A percentile compares a stretch with the other conserved stretches of the same genome.
These are phyloP conservation scores for Rhodofomes roseus DNA, from an alignment of 1,284 basidiomycete genomes.

Conservation along the genomic window DNA sequence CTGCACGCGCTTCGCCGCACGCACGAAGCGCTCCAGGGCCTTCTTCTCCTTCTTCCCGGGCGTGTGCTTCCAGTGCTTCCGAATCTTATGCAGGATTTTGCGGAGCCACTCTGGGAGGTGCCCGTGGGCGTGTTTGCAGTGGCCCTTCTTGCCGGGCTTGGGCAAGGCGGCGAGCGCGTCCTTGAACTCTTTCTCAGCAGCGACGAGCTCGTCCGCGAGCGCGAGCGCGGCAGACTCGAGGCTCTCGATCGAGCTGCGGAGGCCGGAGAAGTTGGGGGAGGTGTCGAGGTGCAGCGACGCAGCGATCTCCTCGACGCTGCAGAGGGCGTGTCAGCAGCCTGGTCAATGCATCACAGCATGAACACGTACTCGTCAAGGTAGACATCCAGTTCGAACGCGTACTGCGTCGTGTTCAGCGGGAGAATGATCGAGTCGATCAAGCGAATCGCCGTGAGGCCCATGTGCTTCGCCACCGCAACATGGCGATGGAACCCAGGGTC, in stretches of 20 bases:
- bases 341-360: neutral
- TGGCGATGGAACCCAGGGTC: slow-evolving; percentile 72
- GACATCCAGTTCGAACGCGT: slow-evolving; percentile 45
- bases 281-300: slow-evolving; percentile 10
- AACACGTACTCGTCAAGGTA: slow-evolving; percentile 43
- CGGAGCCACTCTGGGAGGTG: slow-evolving; percentile 19
- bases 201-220: slow-evolving; percentile 51
- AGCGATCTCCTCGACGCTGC: slow-evolving; percentile 30
- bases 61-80: slow-evolving; percentile 12
- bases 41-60: neutral
- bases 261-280: slow-evolving; percentile 22
- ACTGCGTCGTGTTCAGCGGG: slow-evolving; percentile 76
- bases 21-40: slow-evolving; percentile 36
- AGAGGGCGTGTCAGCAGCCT: neutral
- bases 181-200: slow-evolving; percentile 32
- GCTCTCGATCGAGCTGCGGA: slow-evolving; percentile 45
- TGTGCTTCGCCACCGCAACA: slow-evolving; percentile 66
- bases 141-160: neutral
- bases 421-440: slow-evolving; percentile 54
- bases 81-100: slow-evolving; percentile 15
- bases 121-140: neutral
- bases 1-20: slow-evolving; percentile 60
- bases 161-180: slow-evolving; percentile 31
- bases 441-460: slow-evolving; percentile 59
- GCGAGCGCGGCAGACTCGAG: slow-evolving; percentile 49